Evolutionary conservation across 1,284 basidiomycete species (phyloP), one percentile per base, ranked within the genome.

Genomic region (Violaceomyces palustris): DNA sequence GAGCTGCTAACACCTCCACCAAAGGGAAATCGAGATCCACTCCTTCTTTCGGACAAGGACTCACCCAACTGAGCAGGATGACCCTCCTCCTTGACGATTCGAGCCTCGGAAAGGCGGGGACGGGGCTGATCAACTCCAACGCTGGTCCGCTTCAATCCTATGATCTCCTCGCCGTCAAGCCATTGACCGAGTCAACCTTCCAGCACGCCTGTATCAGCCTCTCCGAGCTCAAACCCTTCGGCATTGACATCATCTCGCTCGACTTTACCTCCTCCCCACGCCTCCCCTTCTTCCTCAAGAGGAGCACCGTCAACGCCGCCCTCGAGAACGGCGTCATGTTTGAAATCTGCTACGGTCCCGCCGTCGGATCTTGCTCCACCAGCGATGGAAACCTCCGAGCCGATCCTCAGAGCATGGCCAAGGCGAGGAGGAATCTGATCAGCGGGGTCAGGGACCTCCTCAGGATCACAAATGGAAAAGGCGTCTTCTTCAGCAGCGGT

Each of bases 321-420:
- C 77, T 88, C 11, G 83, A 84, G 60, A 87, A 88, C 54, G 89
- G 89, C 6, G 83, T 83, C 0, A 83, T 84, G 0, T 90, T 92
- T 63, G 88, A 91, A 70, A 79, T 92, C 37, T 79, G 77, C 47
- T 88, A 91, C 56, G 38, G 52, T 7, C 10, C 32, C 32, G 15
- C 29, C 21, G 26, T 17, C 15, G 18, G 35, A 15, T 23, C 32
- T 15, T 21, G 12, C 8, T 6, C 22, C 19, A 4, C 39, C 17
- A 19, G n/a, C 11, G 15, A 8, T 15, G 26, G 21, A n/a, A n/a
- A n/a, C n/a, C n/a, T n/a, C n/a, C n/a, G 22, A 28, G 33, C 11
- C 8, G 27, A 25, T 12, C 33, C 4, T 26, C 39, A 0, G 18
- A 30, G 3, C 46, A 45, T 6, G 56, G 62, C 47, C 8, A 47